These are phyloP conservation scores for Cladophialophora psammophila DNA, from an alignment of 2,329 filamentous ascomycete genomes.

Conservation along the genomic window DNA sequence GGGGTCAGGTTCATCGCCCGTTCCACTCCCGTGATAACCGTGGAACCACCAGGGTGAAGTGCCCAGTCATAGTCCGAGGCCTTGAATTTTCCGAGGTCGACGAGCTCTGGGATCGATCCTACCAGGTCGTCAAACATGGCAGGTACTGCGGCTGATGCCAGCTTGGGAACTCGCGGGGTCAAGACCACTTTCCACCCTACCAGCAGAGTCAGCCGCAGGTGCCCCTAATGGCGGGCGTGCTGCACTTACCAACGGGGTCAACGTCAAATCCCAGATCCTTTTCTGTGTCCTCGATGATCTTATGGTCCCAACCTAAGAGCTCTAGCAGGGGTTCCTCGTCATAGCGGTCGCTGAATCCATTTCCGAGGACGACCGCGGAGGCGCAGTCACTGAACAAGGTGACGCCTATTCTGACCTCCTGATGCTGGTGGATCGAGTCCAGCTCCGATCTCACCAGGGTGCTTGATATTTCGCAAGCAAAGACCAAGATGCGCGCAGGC, in stretches of 20 bases:
- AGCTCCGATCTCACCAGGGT: slow-evolving; percentile 69
- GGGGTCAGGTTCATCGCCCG: slow-evolving; percentile 62
- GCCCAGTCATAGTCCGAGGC: slow-evolving; percentile 74
- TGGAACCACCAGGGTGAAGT: slow-evolving; percentile 72
- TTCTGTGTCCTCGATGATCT: slow-evolving; percentile 67
- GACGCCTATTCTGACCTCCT: slow-evolving; percentile 70
- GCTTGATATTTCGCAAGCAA: slow-evolving; percentile 58
- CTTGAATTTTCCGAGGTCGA: slow-evolving; percentile 47
- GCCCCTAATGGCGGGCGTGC: neutral
- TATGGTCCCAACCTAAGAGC: slow-evolving; percentile 71
- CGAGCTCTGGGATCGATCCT: slow-evolving; percentile 52
- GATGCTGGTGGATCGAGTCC: slow-evolving; percentile 65
- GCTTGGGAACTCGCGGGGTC: slow-evolving; percentile 65
- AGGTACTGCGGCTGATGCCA: slow-evolving; percentile 61
- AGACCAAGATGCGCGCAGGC: slow-evolving; percentile 69
- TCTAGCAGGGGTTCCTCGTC: slow-evolving; percentile 59
- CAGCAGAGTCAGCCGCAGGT: slow-evolving; percentile 15
- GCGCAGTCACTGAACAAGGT: slow-evolving; percentile 75
- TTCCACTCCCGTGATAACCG: slow-evolving; percentile 71
- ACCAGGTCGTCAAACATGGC: slow-evolving; percentile 65
- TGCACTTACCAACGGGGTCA: slow-evolving; percentile 63
- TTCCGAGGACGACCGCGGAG: slow-evolving; percentile 70
- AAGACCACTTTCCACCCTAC: slow-evolving; percentile 72
- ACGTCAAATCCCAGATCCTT: slow-evolving; percentile 71
- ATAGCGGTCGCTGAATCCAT: slow-evolving; percentile 56